Evolutionary conservation across 257 asterid species (phyloP).

Genomic region (Handroanthus guayacan): DNA sequence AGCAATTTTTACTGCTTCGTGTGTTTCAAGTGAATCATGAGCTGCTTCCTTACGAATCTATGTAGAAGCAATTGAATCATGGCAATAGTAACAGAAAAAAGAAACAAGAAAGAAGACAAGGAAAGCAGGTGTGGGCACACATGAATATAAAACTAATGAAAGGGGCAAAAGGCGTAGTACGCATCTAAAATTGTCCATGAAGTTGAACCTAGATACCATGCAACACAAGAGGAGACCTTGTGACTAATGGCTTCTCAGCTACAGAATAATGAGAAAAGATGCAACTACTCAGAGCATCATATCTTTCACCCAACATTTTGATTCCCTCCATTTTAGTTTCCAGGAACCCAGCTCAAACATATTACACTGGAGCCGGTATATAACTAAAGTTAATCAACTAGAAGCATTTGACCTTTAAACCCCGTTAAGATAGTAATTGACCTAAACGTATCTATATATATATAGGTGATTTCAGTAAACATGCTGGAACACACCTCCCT

Average conservation of each 20-base stretch:
- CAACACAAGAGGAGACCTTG: neutral
- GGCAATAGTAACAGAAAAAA: constrained; percentile 4
- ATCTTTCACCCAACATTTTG: too few relatives aligned
- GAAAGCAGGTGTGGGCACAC: neutral
- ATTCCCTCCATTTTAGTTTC: neutral
- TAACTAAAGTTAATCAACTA: neutral
- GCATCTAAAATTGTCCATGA: neutral
- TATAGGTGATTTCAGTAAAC: neutral
- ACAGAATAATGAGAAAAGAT: neutral
- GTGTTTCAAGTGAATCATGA: constrained; percentile 22
- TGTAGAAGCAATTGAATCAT: constrained; percentile 4
- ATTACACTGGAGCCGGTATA: neutral
- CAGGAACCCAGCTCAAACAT: constrained; percentile 3
- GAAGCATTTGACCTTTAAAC: neutral
- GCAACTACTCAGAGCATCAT: too few relatives aligned
- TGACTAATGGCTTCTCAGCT: neutral
- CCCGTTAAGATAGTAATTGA: neutral
- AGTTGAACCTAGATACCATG: neutral
- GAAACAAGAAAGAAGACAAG: neutral
- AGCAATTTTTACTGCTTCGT: constrained; percentile 18
- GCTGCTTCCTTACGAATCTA: constrained; percentile 38
- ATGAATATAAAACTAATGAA: neutral
- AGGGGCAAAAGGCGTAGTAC: neutral
- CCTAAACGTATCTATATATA: neutral
- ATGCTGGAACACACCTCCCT: neutral